A percentile compares a stretch with the other conserved stretches of the same genome.
Evolutionary conservation across 2,329 filamentous ascomycete species (phyloP).

Genomic region (Drechmeria coniospora): DNA sequence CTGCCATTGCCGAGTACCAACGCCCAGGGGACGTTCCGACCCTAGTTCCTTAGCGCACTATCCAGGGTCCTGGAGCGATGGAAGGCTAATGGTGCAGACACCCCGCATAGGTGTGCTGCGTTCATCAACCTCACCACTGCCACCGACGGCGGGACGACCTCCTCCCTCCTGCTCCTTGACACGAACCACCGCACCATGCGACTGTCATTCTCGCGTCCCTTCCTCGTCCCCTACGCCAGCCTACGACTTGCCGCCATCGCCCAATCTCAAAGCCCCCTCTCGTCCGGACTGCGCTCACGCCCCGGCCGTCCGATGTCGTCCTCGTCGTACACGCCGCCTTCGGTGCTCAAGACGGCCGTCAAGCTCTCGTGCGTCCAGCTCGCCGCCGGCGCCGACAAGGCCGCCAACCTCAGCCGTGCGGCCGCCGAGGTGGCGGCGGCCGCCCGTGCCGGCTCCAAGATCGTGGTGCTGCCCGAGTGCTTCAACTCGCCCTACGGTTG

Average conservation of each 20-base stretch:
- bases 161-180: too few relatives aligned
- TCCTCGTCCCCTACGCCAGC: neutral
- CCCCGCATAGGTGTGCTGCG: too few relatives aligned
- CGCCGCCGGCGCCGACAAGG: slow-evolving; percentile 68
- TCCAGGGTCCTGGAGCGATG: too few relatives aligned
- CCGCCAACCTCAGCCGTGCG: slow-evolving; percentile 67
- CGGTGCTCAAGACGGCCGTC: slow-evolving; percentile 57
- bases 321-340: slow-evolving; percentile 12
- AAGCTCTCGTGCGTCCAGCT: slow-evolving; percentile 74
- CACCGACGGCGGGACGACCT: too few relatives aligned
- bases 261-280: neutral
- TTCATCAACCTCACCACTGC: too few relatives aligned
- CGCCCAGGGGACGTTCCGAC: too few relatives aligned
- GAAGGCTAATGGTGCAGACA: too few relatives aligned
- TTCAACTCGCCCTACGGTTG: slow-evolving; percentile 98
- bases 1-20: too few relatives aligned
- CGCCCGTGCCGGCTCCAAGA: slow-evolving; percentile 56
- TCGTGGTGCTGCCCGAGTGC: slow-evolving; percentile 91
- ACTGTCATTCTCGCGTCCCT: too few relatives aligned
- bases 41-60: too few relatives aligned
- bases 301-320: slow-evolving; percentile 13
- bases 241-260: too few relatives aligned
- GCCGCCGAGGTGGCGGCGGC: slow-evolving; percentile 73
- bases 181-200: too few relatives aligned
- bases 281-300: slow-evolving; percentile 12